Evolutionary conservation across 2,329 filamentous ascomycete species (phyloP), one percentile per base, ranked within the genome.

Genomic region (Didymella segeticola): DNA sequence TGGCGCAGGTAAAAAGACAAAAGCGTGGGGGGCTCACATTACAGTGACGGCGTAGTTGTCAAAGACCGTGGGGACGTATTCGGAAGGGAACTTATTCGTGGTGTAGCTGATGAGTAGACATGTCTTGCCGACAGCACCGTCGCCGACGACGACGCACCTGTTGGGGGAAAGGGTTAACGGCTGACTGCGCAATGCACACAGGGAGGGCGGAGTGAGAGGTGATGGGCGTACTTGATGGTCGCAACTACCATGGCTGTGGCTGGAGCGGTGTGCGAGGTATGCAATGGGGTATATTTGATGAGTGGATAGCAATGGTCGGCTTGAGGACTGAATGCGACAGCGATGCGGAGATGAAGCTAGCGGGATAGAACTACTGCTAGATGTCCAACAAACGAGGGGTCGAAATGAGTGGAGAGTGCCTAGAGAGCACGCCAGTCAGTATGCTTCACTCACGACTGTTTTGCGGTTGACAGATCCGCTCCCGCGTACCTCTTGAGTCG

Each of bases 21-120:
- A 33, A 50, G 53, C 54, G 43, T 37, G 55, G 57, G 61, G 53
- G 43, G 58, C 92, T 88, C 84, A 97, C 95, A 99, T 99, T 67
- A 99, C 95, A 64, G 95, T 99, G 76, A 99, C 95, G 53, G 95
- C 95, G 85, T 99, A 99, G 81, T 99, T 99, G 79, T 99, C 95
- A 78, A 99, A 99, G 62, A 99, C 95, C 25, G 95, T 99, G 46
- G 95, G 95, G 54, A 99, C 95, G 78, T 99, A 99, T 93, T 99
- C 95, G 71, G 93, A 97, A 29, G 95, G 95, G 78, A 99, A 99
- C 73, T 98, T 98, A 85, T 99, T 99, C 62, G 95, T 99, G 63
- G 95, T 99, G 80, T 99, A 99, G 77, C 91, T 96, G 81, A 99
- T 99, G 75, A 99, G 87, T 63, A 99, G 87, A 80, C 95, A 99